These are phyloP conservation scores for Hemisphaericaspora lyxosophila DNA, from an alignment of 1,139 yeast species.

Conservation along the genomic window DNA sequence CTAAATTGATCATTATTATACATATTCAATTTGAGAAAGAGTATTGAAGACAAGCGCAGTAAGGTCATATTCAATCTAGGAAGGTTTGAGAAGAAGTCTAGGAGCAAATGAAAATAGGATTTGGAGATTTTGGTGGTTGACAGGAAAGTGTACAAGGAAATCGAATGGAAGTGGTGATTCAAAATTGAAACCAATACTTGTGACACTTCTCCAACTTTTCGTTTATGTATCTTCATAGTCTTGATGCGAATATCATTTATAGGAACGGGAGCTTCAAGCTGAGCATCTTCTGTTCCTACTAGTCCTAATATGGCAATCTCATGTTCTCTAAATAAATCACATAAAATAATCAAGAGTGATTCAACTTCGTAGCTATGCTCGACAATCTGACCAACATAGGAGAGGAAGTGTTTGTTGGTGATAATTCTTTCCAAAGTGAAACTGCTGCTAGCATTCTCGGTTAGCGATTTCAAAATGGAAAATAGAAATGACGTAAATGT, in stretches of 20 bases:
- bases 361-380: not conserved
- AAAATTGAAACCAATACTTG: constrained; percentile 1
- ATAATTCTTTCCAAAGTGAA: constrained; percentile 7
- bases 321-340: constrained; percentile 6
- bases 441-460: not conserved
- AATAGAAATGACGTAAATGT: constrained; percentile 5
- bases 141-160: constrained; percentile 6
- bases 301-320: constrained; percentile 7
- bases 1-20: constrained; percentile 9
- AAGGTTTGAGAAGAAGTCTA: constrained; percentile 11
- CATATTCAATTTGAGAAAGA: constrained; percentile 12
- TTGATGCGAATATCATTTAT: constrained; percentile 7
- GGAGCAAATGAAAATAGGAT: constrained; percentile 7
- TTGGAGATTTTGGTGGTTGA: constrained; percentile 3
- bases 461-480: constrained; percentile 5
- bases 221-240: constrained; percentile 6
- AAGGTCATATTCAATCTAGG: constrained; percentile 9
- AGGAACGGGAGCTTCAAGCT: not conserved
- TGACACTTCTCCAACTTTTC: not conserved
- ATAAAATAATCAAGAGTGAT: constrained; percentile 3
- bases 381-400: constrained; percentile 3
- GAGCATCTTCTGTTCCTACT: not conserved
- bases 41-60: constrained; percentile 7
- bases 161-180: constrained; percentile 3
- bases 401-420: constrained; percentile 3